Percentiles rank a stretch among this genome's conserved stretches.
These are phyloP conservation scores for Geranomyces michiganensis DNA, from an alignment of 192 early-diverging fungal species.

Conservation along the genomic window DNA sequence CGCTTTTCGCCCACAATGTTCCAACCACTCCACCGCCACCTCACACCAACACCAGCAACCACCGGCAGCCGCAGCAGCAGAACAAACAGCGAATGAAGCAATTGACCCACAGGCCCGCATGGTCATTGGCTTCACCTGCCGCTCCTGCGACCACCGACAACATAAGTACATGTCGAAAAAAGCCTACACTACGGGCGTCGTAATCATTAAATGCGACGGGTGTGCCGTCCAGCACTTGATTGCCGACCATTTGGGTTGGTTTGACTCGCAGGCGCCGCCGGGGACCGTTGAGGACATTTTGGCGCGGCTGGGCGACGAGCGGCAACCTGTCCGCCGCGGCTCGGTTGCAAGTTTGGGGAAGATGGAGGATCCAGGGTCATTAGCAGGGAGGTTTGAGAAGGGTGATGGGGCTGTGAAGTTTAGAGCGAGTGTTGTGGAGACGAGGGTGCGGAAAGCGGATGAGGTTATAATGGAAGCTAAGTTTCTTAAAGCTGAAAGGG, in stretches of 20 bases:
- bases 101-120: conserved; percentile 4
- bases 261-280: conserved; percentile 50
- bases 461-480: background rate
- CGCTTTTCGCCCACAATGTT: too few relatives aligned
- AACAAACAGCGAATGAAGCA: too few relatives aligned
- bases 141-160: conserved; percentile 81
- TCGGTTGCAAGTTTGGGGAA: background rate
- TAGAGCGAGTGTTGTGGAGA: background rate
- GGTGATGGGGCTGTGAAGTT: background rate
- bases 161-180: conserved; percentile 92
- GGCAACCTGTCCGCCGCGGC: conserved; percentile 67
- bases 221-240: conserved; percentile 94
- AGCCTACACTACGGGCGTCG: conserved; percentile 89
- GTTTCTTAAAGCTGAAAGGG: background rate
- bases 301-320: conserved; percentile 55
- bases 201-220: conserved; percentile 88
- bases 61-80: too few relatives aligned
- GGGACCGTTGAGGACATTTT: conserved; percentile 87
- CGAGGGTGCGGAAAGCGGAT: background rate
- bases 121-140: conserved; percentile 93
- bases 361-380: background rate
- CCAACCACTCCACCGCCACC: too few relatives aligned
- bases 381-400: conserved; percentile 16
- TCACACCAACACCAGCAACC: too few relatives aligned
- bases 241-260: conserved; percentile 98